Conservation (phyloP, 164 flowering plant genomes). For the Magnolia sinica region DNA sequence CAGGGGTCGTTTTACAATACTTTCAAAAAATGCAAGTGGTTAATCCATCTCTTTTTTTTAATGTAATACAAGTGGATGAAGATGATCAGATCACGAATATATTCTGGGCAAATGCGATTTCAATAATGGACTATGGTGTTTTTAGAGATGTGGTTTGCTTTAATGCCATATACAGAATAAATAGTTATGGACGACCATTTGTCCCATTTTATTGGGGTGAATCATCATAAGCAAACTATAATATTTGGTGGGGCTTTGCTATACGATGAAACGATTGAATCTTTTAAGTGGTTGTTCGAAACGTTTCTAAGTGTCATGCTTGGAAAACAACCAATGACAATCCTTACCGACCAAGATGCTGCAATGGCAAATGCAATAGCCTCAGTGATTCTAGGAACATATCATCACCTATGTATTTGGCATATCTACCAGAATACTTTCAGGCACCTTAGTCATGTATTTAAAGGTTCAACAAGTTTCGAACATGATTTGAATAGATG, state of each 20-base stretch:
- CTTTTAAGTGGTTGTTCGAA: too few relatives aligned
- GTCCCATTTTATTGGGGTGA: too few relatives aligned
- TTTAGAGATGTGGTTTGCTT: constrained; percentile 20
- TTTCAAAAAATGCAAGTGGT: constrained; percentile 6
- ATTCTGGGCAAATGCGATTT: constrained; percentile 20
- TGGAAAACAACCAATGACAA: constrained; percentile 15
- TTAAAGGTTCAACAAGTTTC: too few relatives aligned
- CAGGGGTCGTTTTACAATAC: constrained; percentile 8
- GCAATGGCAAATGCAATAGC: constrained; percentile 20
- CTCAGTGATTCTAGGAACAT: neutral
- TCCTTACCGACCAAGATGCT: neutral
- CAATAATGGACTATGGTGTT: constrained; percentile 9
- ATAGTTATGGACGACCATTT: too few relatives aligned
- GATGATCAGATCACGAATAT: constrained; percentile 11
- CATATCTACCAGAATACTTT: constrained; percentile 10
- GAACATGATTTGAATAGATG: too few relatives aligned
- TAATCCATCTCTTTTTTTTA: constrained; percentile 6
- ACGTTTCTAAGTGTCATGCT: neutral
- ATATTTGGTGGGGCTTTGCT: too few relatives aligned
- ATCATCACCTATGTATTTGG: too few relatives aligned
- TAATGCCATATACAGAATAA: too few relatives aligned
- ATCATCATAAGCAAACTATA: too few relatives aligned
- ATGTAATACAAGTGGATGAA: constrained; percentile 15
- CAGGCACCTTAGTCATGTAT: constrained; percentile 7
- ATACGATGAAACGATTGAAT: too few relatives aligned